Evolutionary conservation across 345 rosid genomes (phyloP).

Genomic region (Ailanthus altissimus): DNA sequence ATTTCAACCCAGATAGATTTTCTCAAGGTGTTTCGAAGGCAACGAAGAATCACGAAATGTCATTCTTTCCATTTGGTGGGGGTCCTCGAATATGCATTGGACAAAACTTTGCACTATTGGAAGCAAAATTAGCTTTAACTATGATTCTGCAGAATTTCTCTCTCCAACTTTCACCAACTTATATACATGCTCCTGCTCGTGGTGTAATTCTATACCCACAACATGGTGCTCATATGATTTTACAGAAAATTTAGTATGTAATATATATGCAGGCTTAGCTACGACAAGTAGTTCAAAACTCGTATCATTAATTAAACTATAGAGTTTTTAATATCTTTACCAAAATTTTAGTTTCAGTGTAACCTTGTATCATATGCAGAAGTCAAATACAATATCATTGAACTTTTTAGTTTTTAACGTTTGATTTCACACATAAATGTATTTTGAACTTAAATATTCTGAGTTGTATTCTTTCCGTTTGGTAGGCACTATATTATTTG

Average conservation of each 20-base stretch:
- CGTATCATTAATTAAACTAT: too few species aligned
- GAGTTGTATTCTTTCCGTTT: too few species aligned
- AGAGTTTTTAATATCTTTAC: too few species aligned
- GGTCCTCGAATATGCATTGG: conserved; percentile 73
- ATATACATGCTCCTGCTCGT: conserved; percentile 51
- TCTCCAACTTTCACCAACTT: conserved; percentile 57
- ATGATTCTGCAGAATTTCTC: conserved; percentile 51
- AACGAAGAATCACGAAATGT: conserved; percentile 45
- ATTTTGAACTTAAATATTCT: too few species aligned
- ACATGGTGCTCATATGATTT: conserved; percentile 47
- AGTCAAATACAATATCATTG: too few species aligned
- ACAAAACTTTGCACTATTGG: conserved; percentile 59
- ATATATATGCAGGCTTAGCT: background rate
- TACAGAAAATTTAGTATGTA: conserved; percentile 26
- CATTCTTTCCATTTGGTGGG: conserved; percentile 55
- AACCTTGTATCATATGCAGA: too few species aligned
- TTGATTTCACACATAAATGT: too few species aligned
- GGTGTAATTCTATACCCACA: conserved; percentile 44
- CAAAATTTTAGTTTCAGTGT: too few species aligned
- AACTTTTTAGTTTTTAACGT: too few species aligned
- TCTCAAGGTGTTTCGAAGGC: conserved; percentile 56
- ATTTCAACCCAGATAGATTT: conserved; percentile 63
- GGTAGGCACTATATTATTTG: too few species aligned
- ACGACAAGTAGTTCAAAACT: too few species aligned
- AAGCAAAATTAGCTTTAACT: conserved; percentile 53